A percentile compares a stretch with the other conserved stretches of the same genome.
Evolutionary conservation across 2,329 filamentous ascomycete genomes (phyloP).

Genomic region (Aspergillus clavatus): DNA sequence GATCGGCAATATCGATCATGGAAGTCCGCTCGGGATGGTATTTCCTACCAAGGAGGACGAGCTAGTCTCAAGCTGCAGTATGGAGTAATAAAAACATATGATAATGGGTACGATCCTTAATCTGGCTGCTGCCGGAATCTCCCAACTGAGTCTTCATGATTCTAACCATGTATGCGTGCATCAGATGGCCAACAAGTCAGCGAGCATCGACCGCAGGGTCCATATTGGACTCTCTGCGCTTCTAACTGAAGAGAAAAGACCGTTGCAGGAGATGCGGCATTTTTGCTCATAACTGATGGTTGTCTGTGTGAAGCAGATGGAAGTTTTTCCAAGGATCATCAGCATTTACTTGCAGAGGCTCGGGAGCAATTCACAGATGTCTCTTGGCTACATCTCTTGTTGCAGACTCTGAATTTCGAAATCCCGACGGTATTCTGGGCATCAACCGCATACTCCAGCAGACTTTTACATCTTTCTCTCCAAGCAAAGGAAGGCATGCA

Average conservation of each 20-base stretch:
- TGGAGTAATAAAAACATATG: slow-evolving; percentile 24
- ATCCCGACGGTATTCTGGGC: slow-evolving; percentile 25
- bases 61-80: too few species aligned
- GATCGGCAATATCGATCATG: too few species aligned
- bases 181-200: slow-evolving; percentile 6
- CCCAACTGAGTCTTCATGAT: slow-evolving; percentile 18
- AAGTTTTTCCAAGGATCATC: too few species aligned
- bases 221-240: slow-evolving; percentile 24
- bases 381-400: too few species aligned
- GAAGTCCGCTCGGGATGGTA: too few species aligned
- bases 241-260: slow-evolving; percentile 21
- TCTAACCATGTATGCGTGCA: slow-evolving; percentile 4
- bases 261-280: slow-evolving; percentile 20
- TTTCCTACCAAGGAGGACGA: too few species aligned
- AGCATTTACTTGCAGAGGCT: too few species aligned
- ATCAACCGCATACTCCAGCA: slow-evolving; percentile 21
- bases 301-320: too few species aligned
- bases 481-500: slow-evolving; percentile 4
- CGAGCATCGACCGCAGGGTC: slow-evolving; percentile 16
- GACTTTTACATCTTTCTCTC: too few species aligned
- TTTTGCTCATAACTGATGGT: too few species aligned
- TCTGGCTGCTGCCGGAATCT: slow-evolving; percentile 20
- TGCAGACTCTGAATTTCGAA: too few species aligned
- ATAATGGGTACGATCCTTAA: slow-evolving; percentile 29
- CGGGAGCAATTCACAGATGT: too few species aligned